Evolutionary conservation across 805 yeast species (phyloP).

Genomic region (Saturnispora ahearnii): DNA sequence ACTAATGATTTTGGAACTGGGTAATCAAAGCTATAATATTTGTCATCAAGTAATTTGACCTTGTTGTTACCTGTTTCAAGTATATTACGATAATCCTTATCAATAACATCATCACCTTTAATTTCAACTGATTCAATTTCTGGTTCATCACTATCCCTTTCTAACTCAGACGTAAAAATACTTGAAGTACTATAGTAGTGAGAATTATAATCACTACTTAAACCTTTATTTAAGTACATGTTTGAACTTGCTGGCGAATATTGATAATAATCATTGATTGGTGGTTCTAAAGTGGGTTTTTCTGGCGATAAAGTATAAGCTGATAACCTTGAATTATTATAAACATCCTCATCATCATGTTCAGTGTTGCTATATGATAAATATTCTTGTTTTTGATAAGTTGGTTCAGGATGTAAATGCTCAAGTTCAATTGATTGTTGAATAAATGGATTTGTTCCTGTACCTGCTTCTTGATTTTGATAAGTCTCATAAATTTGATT

Average conservation of each 20-base stretch:
- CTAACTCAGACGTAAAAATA: conserved; percentile 18
- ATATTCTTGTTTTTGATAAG: not conserved
- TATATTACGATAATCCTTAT: conserved; percentile 16
- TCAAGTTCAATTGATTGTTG: not conserved
- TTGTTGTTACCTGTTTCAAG: conserved; percentile 26
- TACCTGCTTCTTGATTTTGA: not conserved
- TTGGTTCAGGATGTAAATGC: not conserved
- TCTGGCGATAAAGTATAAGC: conserved; percentile 1
- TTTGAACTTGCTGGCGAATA: conserved; percentile 10
- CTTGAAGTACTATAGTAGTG: not conserved
- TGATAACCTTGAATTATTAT: conserved; percentile 1
- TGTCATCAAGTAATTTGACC: conserved; percentile 53
- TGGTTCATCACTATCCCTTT: conserved; percentile 26
- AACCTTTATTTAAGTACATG: conserved; percentile 3
- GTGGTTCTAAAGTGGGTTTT: conserved; percentile 1
- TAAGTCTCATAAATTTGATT: not conserved
- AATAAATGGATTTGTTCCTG: not conserved
- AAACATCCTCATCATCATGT: not conserved
- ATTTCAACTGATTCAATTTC: conserved; percentile 15
- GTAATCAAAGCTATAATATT: conserved; percentile 69
- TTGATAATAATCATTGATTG: conserved; percentile 1
- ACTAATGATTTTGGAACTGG: conserved; percentile 65
- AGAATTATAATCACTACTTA: not conserved
- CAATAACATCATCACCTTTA: conserved; percentile 10
- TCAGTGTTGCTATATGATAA: not conserved